Evolutionary conservation across 2,329 filamentous ascomycete species (phyloP), one percentile per base, ranked within the genome.

Genomic region (Penicillium oxalicum): DNA sequence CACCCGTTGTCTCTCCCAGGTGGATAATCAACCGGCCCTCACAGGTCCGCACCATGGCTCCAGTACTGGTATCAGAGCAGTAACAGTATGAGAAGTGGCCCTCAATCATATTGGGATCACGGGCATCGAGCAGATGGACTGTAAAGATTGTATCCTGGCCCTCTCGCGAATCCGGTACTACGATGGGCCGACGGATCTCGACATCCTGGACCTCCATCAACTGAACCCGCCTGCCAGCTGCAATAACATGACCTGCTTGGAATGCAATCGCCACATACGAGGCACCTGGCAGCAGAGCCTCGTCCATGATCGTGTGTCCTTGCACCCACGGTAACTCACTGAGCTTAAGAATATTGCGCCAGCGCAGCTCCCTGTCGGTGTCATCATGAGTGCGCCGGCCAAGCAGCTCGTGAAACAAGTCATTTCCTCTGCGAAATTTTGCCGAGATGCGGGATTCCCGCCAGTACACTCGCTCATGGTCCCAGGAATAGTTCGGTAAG

Each of bases 401-500:
- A 2, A 62, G 42, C 26, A 62, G 45, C 24, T 61, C 57, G 38
- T 56, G 53, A 2, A 46, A 45, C 5, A 45, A 34, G 7, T 29
- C 37, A 5, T 43, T 18, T 6, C 51, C 44, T 24, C 58, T 49
- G 1, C 60, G 46, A 11, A 55, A 43, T 6, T 58, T 58, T 2
- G 24, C 35, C 3, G 27, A 40, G 0, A 51, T 8, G 2, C 52
- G 32, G 25, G 12, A 36, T 18, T 74, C 70, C 12, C 53, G 27
- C 71, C 70, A 74, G 54, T 69, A 67, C 18, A 50, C 4, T 54
- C 57, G 2, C 57, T 60, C 18, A 42, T 70, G 67, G 38, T 73
- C 61, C 52, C 69, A 74, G 0, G 69, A 62, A 45, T 74, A 74
- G 1, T 57, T 45, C 0, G 71, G 71, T 1, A 67, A 59, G 40